Evolutionary conservation across 441 rosid species (phyloP).

Genomic region (Populus tomentosa): DNA sequence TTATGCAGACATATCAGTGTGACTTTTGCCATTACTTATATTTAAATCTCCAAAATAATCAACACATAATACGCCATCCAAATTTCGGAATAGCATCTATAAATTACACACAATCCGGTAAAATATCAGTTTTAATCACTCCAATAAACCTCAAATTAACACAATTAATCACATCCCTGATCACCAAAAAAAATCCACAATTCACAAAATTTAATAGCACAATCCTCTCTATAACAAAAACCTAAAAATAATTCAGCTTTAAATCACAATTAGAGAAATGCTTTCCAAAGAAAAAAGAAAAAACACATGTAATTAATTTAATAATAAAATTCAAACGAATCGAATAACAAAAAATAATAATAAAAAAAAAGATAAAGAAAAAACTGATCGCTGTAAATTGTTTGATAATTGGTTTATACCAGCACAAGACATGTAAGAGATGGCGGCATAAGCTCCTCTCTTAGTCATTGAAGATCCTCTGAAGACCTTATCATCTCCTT

Average conservation of each 20-base stretch:
- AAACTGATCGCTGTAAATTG: background rate
- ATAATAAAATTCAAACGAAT: background rate
- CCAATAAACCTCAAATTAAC: background rate
- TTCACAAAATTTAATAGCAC: background rate
- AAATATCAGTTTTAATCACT: background rate
- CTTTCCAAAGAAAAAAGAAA: background rate
- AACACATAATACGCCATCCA: background rate
- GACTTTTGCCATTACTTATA: background rate
- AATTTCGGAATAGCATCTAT: background rate
- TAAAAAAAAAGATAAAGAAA: background rate
- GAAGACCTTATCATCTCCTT: slow-evolving; percentile 59
- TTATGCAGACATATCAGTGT: background rate
- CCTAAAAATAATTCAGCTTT: no score
- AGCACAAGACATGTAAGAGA: slow-evolving; percentile 90
- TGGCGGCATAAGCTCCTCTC: slow-evolving; percentile 78
- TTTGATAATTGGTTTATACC: slow-evolving; percentile 31
- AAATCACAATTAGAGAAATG: background rate
- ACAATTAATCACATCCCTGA: background rate
- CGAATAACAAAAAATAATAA: background rate
- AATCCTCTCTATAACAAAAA: background rate
- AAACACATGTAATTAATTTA: background rate
- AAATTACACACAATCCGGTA: background rate
- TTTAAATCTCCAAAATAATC: background rate
- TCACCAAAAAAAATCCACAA: background rate
- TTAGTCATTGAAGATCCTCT: slow-evolving; percentile 93